A percentile compares a stretch with the other conserved stretches of the same genome.
These are phyloP conservation scores for Amniculicola lignicola DNA, from an alignment of 495 filamentous ascomycete species.

Conservation along the genomic window DNA sequence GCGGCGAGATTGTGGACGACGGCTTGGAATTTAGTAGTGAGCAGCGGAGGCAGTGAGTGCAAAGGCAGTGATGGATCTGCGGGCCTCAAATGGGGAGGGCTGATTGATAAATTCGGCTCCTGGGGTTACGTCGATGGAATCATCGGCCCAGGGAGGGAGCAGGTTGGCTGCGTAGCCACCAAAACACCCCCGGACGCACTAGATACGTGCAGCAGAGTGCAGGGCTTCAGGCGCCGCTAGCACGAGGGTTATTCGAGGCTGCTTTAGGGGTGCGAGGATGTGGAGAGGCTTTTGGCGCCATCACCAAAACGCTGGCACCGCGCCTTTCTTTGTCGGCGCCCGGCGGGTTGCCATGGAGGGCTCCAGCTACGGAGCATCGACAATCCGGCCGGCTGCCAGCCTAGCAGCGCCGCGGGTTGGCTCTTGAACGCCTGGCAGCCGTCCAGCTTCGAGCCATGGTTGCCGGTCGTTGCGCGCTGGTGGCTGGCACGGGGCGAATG, in stretches of 20 bases:
- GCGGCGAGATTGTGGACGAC: conserved; percentile 10
- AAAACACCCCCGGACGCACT: conserved; percentile 16
- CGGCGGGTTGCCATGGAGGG: no score
- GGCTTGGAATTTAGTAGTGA: conserved; percentile 32
- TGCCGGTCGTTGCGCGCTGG: not conserved
- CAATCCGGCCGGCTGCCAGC: not conserved
- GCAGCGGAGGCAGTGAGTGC: conserved; percentile 26
- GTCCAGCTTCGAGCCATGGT: not conserved
- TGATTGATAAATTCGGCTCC: conserved; percentile 31
- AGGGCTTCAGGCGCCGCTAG: conserved; percentile 13
- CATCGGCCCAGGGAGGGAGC: conserved; percentile 22
- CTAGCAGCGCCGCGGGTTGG: not conserved
- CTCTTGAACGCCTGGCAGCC: not conserved
- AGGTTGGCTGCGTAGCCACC: conserved; percentile 21
- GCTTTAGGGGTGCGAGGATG: conserved; percentile 18
- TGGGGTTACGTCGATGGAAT: conserved; percentile 26
- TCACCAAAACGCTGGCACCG: not conserved
- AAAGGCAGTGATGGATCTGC: no score
- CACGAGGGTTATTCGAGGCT: conserved; percentile 1
- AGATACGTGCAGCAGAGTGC: conserved; percentile 12
- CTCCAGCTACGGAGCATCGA: not conserved
- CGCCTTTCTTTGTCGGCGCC: no score
- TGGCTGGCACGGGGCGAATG: not conserved
- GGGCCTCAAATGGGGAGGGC: conserved; percentile 26
- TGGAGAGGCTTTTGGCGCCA: not conserved